Evolutionary conservation across 345 rosid genomes (phyloP), one percentile per base, ranked within the genome.

Genomic region (Barbarea vulgaris): DNA sequence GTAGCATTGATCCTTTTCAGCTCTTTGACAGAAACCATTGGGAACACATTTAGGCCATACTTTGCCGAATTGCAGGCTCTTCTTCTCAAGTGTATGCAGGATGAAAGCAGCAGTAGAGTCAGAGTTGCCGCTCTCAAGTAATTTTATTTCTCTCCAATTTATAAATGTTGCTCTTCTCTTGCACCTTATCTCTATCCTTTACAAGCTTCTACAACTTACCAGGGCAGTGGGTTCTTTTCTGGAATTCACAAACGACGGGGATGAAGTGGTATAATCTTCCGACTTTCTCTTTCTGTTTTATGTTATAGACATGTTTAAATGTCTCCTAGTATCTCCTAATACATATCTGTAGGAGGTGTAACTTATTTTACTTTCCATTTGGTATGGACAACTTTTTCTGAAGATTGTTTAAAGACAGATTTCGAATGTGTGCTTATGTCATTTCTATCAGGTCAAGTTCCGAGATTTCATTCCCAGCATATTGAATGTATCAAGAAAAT

Each of bases 61-160:
- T 89, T 93, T 73, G 75, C 88, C 7, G 97, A 91, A 71, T 82
- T 96, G 79, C 97, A 96, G 80, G 93, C 91, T 79, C 96, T 96
- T 73, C 73, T 96, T 65, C 93, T 96, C 72, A 96, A 93, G 69
- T 93, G 97, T 66, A 76, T 96, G 57, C 96, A 93, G 77, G 97
- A 93, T 67, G 99, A 93, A 83, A 84, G 86, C 66, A 96, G 99
- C 76, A 93, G 81, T 56, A 91, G 97, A 42, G 98, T 96, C 78
- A 88, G 97, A 85, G 84, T 93, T 77, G 97, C 99, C 60, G 99
- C 98, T 72, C 97, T 96, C 74, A 96, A 96, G 99, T 96, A 91
- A 78, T 61, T 30, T 47, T 47, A 8, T 1, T 22, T 75, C 73
- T 61, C 69, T 54, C 21, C 59, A 30, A 12, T 64, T 19, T 39